Conservation (phyloP, 148 eudicot species). For the Rhododendron simsii region DNA sequence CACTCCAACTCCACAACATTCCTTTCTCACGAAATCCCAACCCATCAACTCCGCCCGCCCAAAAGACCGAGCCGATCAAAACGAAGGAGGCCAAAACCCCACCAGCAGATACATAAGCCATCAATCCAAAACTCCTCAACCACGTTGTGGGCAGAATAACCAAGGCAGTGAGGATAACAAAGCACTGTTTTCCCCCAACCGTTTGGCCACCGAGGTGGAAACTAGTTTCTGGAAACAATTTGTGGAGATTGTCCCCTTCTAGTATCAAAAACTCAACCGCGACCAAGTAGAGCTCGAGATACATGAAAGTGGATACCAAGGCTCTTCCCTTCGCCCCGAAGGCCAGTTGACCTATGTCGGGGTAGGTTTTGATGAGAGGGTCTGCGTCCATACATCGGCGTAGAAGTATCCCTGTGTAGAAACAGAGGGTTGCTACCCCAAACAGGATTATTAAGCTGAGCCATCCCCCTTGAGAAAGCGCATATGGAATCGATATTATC, state of each 20-base stretch:
- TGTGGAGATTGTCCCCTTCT: conserved; percentile 42
- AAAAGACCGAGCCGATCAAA: conserved; percentile 36
- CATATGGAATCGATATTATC: conserved; percentile 43
- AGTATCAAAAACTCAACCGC: conserved; percentile 41
- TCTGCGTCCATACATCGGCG: conserved; percentile 34
- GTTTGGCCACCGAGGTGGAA: conserved; percentile 20
- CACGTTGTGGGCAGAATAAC: conserved; percentile 50
- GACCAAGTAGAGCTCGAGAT: conserved; percentile 39
- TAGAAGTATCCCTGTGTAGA: conserved; percentile 39
- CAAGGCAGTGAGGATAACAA: conserved; percentile 33
- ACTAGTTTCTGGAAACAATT: conserved; percentile 26
- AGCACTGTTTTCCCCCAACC: conserved; percentile 34
- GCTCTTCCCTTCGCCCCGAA: conserved; percentile 37
- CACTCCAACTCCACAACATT: conserved; percentile 28
- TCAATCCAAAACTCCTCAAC: conserved; percentile 37
- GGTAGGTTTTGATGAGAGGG: conserved; percentile 30
- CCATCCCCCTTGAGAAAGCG: conserved; percentile 50
- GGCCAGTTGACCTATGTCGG: conserved; percentile 36
- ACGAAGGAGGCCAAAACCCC: conserved; percentile 46
- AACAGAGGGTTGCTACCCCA: conserved; percentile 26
- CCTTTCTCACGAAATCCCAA: conserved; percentile 52
- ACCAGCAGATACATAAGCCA: conserved; percentile 50
- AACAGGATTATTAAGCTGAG: conserved; percentile 24
- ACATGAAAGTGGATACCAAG: conserved; percentile 31
- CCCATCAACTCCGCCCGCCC: conserved; percentile 45